phyloP scores from a whole-genome alignment of 148 eudicot species.

The Drosera capensis region DNA sequence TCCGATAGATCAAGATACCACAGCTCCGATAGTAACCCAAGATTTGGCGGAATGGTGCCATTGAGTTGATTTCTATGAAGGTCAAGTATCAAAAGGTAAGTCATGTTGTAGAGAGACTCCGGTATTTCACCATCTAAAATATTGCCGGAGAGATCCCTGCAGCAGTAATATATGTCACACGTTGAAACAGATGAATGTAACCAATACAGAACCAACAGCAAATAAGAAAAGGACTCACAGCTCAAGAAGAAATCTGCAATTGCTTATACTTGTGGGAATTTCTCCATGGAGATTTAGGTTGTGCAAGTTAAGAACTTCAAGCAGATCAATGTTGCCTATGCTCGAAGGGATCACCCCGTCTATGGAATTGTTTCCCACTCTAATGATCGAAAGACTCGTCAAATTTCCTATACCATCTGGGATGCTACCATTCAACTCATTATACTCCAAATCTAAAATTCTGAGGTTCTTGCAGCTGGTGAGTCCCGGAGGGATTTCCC shows the following conservation, averaged over 20 bases:
- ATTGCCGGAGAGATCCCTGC: constrained; percentile 92
- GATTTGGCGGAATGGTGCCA: constrained; percentile 48
- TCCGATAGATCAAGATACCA: constrained; percentile 55
- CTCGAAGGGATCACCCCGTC: constrained; percentile 48
- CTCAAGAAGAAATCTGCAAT: constrained; percentile 78
- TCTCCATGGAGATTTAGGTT: constrained; percentile 54
- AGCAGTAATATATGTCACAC: constrained; percentile 2
- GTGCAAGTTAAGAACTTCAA: constrained; percentile 68
- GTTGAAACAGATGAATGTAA: neutral
- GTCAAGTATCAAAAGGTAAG: constrained; percentile 63
- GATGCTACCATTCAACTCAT: constrained; percentile 53
- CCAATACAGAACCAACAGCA: constrained; percentile 1
- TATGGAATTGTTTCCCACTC: constrained; percentile 58
- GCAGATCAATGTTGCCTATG: constrained; percentile 58
- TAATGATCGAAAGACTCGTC: constrained; percentile 36
- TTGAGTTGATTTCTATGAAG: constrained; percentile 53
- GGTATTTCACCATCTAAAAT: constrained; percentile 71
- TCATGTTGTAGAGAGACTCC: constrained; percentile 57
- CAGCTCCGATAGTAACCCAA: constrained; percentile 50
- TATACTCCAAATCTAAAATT: constrained; percentile 55
- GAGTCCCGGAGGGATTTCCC: constrained; percentile 56
- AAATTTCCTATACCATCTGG: constrained; percentile 39
- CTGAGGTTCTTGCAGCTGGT: constrained; percentile 42
- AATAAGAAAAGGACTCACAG: constrained; percentile 51
- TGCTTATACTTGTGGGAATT: constrained; percentile 51